Percentiles rank a stretch among this genome's conserved stretches.
Conservation (phyloP, 495 filamentous ascomycete species). For the Hypomontagnella submonticulosa region DNA sequence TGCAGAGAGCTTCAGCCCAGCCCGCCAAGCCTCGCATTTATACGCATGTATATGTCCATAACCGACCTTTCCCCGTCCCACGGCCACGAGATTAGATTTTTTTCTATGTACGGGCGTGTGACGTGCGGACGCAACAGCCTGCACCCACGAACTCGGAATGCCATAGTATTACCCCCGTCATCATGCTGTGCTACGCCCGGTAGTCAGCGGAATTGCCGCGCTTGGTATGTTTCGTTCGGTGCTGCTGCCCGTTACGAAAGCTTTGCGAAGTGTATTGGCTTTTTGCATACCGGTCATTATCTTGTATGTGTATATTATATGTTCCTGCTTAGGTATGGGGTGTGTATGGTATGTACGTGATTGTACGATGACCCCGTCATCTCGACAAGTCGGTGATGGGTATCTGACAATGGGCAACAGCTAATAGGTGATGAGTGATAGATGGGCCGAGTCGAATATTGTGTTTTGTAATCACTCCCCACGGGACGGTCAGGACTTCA, state of each 20-base stretch:
- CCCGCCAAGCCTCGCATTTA: constrained; percentile 35
- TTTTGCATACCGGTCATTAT: constrained; percentile 30
- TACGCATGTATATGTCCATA: constrained; percentile 18
- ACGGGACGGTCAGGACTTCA: no score
- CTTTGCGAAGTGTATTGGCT: constrained; percentile 9
- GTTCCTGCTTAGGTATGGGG: no score
- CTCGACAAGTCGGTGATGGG: no score
- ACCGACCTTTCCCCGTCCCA: constrained; percentile 34
- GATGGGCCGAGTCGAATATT: not conserved
- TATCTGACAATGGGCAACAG: no score
- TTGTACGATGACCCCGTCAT: constrained; percentile 10
- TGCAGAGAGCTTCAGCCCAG: constrained; percentile 44
- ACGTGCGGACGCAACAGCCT: constrained; percentile 39
- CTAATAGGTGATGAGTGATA: not conserved
- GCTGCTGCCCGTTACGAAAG: constrained; percentile 40
- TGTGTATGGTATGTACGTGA: constrained; percentile 15
- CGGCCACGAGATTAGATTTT: constrained; percentile 23
- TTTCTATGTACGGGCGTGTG: constrained; percentile 23
- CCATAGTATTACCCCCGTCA: constrained; percentile 29
- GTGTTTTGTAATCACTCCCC: constrained; percentile 15
- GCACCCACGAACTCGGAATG: constrained; percentile 42
- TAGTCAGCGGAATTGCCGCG: constrained; percentile 44
- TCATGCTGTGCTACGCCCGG: constrained; percentile 40
- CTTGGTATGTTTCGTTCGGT: constrained; percentile 38
- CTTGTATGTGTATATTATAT: constrained; percentile 7